Base-by-base conservation (phyloP, 1,284 basidiomycete species). In the Ustilago shanxiensis region DNA sequence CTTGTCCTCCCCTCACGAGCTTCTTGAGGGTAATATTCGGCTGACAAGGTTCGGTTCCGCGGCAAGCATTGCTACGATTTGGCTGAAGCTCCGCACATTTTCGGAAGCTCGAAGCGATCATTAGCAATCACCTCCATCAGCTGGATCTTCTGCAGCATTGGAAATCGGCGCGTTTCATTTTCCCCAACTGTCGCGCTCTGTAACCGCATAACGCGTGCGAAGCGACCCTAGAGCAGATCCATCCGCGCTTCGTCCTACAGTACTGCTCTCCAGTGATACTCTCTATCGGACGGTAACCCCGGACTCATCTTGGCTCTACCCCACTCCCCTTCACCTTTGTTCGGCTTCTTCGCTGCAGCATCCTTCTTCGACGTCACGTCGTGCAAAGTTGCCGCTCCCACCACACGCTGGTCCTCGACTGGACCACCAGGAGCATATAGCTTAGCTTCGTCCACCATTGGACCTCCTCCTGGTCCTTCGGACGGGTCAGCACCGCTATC, bases 201-300 rank as follows among this genome's bases (percentile, higher is more conserved):
- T 24, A 49, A 49, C 11, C 47, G 14, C 6, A 24, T 49, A 16
- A 28, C 47, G 41, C 41, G 41, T 44, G n/a, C n/a, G 41, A 44
- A 26, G 22, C 26, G 28, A 24, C 11, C 24, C 11, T 18, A 24
- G n/a, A n/a, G n/a, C n/a, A n/a, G 26, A 56, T 64, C 54, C 61
- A 64, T 64, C 61, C 61, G 55, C 61, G 29, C 14, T 44, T 20
- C n/a, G 44, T 24, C 24, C 26, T n/a, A 26, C n/a, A 10, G 6
- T 13, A 1, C 14, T 26, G 20, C 28, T 53, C 57, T 65, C 26
- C n/a, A 10, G 6, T 13, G 1, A 18, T 26, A 28, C 28, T 53
- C 57, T 65, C 63, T 65, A 65, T 65, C 63, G 63, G 63, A 65
- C 63, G 63, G 63, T 65, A 65, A 65, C 63, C 63, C 63, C 63